Conservation (phyloP, 2,329 filamentous ascomycete species). For the Chrysosporium keratinophilum region DNA sequence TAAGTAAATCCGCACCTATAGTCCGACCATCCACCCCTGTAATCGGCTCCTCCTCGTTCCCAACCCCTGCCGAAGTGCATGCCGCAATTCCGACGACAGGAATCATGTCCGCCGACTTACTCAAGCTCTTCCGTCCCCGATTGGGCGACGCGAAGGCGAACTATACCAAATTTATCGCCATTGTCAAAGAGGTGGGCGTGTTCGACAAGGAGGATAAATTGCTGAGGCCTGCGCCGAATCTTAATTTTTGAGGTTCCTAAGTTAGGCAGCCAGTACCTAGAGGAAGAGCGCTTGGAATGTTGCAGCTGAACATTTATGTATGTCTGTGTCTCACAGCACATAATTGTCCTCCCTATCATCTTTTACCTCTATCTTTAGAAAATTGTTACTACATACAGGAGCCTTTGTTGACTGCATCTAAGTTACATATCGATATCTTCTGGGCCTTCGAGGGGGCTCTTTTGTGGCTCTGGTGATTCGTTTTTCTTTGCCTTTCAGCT, state of each 20-base stretch:
- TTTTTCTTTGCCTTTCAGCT: no score
- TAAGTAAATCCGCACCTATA: neutral
- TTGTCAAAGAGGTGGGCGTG: slow-evolving; percentile 36
- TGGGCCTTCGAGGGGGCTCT: no score
- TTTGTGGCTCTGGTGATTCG: no score
- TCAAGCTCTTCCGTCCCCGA: slow-evolving; percentile 35
- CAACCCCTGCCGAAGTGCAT: slow-evolving; percentile 38
- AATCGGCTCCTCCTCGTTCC: slow-evolving; percentile 23
- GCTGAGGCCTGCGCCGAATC: slow-evolving; percentile 26
- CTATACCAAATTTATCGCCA: slow-evolving; percentile 34
- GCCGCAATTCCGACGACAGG: slow-evolving; percentile 38
- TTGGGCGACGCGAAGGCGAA: slow-evolving; percentile 36
- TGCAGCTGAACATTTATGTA: neutral
- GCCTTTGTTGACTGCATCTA: no score
- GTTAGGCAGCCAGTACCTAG: neutral
- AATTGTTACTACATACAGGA: no score
- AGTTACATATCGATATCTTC: no score
- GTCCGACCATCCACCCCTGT: slow-evolving; percentile 9
- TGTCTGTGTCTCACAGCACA: neutral
- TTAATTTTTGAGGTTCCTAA: neutral
- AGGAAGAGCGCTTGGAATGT: neutral
- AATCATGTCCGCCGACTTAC: slow-evolving; percentile 36
- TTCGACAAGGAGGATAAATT: slow-evolving; percentile 37
- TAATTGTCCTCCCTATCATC: no score
- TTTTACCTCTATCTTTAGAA: no score